Percentiles rank a stretch among this genome's conserved stretches.
Evolutionary conservation across 129 eudicot genomes (phyloP).

Genomic region (Centella asiatica): DNA sequence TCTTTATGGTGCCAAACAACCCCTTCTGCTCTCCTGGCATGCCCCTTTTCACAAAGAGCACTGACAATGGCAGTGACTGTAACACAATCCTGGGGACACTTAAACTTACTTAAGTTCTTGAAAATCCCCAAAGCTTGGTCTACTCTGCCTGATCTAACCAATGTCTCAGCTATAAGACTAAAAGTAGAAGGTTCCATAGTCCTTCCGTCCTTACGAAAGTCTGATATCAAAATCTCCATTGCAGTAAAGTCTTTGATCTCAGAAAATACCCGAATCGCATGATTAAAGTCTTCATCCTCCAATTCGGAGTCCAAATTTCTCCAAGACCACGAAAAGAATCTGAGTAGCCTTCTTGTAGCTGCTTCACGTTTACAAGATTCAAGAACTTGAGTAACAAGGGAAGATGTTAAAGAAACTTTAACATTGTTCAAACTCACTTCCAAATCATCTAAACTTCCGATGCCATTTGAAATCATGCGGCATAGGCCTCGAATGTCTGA

Average conservation of each 20-base stretch:
- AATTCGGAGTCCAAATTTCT: slow-evolving; percentile 19
- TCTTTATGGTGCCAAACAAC: slow-evolving; percentile 38
- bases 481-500: slow-evolving; percentile 30
- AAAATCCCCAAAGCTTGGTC: slow-evolving; percentile 60
- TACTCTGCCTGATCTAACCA: slow-evolving; percentile 49
- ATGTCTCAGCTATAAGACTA: slow-evolving; percentile 26
- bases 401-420: slow-evolving; percentile 23
- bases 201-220: slow-evolving; percentile 39
- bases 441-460: slow-evolving; percentile 48
- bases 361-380: slow-evolving; percentile 43
- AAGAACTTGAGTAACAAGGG: slow-evolving; percentile 43
- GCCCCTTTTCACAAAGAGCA: slow-evolving; percentile 60
- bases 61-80: slow-evolving; percentile 38
- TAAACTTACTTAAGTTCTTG: slow-evolving; percentile 43
- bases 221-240: slow-evolving; percentile 36
- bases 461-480: slow-evolving; percentile 25
- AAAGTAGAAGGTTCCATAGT: slow-evolving; percentile 45
- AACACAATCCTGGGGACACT: slow-evolving; percentile 36
- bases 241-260: slow-evolving; percentile 44
- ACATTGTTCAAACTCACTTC: slow-evolving; percentile 36
- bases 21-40: slow-evolving; percentile 54
- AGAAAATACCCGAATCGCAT: slow-evolving; percentile 46
- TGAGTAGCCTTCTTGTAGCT: slow-evolving; percentile 46
- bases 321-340: slow-evolving; percentile 62
- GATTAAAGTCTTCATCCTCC: slow-evolving; percentile 39